These are phyloP conservation scores for Helotiales sp. DNA, from an alignment of 2,329 filamentous ascomycete species.

Conservation along the genomic window DNA sequence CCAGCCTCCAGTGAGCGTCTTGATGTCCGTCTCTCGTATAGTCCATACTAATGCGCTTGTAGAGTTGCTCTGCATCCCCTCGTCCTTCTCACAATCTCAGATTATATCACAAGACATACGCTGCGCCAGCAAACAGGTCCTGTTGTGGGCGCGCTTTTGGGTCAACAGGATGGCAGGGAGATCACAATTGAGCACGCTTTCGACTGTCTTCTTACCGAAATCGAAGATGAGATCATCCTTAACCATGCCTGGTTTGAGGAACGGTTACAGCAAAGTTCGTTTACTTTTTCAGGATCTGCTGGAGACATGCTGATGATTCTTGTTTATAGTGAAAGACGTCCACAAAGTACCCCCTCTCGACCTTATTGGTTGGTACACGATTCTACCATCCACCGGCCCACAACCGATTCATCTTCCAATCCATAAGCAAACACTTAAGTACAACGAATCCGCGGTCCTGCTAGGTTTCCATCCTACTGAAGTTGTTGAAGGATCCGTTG, in stretches of 20 bases:
- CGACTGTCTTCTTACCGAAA: constrained; percentile 62
- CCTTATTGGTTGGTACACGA: constrained; percentile 90
- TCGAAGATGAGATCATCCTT: constrained; percentile 60
- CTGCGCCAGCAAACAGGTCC: constrained; percentile 74
- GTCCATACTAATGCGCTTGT: too few relatives aligned
- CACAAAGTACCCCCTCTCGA: constrained; percentile 82
- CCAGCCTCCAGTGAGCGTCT: constrained; percentile 72
- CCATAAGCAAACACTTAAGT: constrained; percentile 71
- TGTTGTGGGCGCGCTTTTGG: constrained; percentile 83
- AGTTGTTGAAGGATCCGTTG: constrained; percentile 54
- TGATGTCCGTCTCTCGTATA: too few relatives aligned
- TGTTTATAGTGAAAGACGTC: constrained; percentile 72
- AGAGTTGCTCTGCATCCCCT: constrained; percentile 89
- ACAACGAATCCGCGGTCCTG: constrained; percentile 83
- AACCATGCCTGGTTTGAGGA: constrained; percentile 72
- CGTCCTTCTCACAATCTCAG: constrained; percentile 92
- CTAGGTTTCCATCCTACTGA: constrained; percentile 79
- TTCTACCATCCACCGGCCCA: constrained; percentile 73
- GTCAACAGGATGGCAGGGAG: constrained; percentile 86
- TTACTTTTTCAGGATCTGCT: neutral
- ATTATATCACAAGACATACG: constrained; percentile 91
- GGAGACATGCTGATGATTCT: constrained; percentile 4
- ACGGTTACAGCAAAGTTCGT: constrained; percentile 81
- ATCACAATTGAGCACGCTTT: constrained; percentile 94
- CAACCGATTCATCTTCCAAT: constrained; percentile 66